These are phyloP conservation scores for Mrakia frigida DNA, from an alignment of 768 basidiomycete species.

Conservation along the genomic window DNA sequence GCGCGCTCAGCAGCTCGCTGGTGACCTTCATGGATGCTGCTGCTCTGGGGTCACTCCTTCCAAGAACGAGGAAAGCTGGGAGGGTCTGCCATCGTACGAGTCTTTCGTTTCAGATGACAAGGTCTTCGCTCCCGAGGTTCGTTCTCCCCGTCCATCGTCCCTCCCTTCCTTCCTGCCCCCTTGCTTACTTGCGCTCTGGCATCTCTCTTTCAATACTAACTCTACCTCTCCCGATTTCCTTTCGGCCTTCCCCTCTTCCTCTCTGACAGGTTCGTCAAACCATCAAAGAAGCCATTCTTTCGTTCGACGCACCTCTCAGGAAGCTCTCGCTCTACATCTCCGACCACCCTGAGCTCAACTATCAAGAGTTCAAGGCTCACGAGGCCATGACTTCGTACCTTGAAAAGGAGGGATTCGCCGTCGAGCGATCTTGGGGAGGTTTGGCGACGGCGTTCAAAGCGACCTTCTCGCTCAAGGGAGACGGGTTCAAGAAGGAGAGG, in stretches of 20 bases:
- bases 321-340: slow-evolving; percentile 16
- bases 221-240: background rate
- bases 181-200: no score
- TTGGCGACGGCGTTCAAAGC: slow-evolving; percentile 37
- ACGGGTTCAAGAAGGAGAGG: slow-evolving; percentile 23
- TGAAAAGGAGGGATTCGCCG: slow-evolving; percentile 12
- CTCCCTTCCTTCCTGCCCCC: no score
- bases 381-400: slow-evolving; percentile 6
- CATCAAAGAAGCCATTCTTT: background rate
- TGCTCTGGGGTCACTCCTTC: background rate
- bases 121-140: no score
- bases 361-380: slow-evolving; percentile 24
- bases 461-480: slow-evolving; percentile 31
- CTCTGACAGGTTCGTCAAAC: background rate
- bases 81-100: background rate
- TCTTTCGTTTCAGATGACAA: background rate
- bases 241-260: background rate
- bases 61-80: background rate
- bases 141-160: no score
- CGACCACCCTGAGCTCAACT: slow-evolving; percentile 26
- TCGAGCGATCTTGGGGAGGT: background rate
- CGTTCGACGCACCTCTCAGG: background rate
- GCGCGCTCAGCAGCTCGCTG: background rate
- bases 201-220: no score
- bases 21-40: slow-evolving; percentile 3